Evolutionary conservation across 129 eudicot species (phyloP).

Genomic region (Flaveria bidentis): DNA sequence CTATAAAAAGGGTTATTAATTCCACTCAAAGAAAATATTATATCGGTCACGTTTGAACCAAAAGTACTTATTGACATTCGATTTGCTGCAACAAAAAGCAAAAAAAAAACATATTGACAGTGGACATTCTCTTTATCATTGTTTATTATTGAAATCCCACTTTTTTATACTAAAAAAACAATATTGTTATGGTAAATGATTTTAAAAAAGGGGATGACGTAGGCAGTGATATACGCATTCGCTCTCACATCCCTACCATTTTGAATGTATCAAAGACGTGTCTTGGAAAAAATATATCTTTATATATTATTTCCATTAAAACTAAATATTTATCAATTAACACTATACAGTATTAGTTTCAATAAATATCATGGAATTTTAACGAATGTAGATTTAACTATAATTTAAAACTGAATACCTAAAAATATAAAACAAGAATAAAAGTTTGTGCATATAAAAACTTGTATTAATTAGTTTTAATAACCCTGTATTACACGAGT

Average conservation of each 20-base stretch:
- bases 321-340: not conserved
- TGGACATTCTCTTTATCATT: constrained; percentile 23
- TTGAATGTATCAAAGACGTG: not conserved
- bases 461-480: too few relatives aligned
- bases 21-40: constrained; percentile 23
- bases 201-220: not conserved
- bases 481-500: too few relatives aligned
- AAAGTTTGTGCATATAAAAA: too few relatives aligned
- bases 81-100: constrained; percentile 24
- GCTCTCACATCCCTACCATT: not conserved
- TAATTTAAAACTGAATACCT: too few relatives aligned
- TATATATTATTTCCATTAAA: not conserved
- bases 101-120: constrained; percentile 10
- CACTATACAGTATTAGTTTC: not conserved
- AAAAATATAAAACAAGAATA: too few relatives aligned
- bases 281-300: not conserved
- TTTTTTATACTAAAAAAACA: not conserved
- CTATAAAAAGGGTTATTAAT: not conserved
- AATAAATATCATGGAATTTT: too few relatives aligned
- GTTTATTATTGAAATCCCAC: constrained; percentile 5
- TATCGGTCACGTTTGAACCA: constrained; percentile 18
- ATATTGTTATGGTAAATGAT: not conserved
- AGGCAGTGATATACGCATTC: not conserved
- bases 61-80: constrained; percentile 31
- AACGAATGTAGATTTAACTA: too few relatives aligned